phyloP scores from a whole-genome alignment of 176 grass and related monocot species.

The Aegilops bicornis region DNA sequence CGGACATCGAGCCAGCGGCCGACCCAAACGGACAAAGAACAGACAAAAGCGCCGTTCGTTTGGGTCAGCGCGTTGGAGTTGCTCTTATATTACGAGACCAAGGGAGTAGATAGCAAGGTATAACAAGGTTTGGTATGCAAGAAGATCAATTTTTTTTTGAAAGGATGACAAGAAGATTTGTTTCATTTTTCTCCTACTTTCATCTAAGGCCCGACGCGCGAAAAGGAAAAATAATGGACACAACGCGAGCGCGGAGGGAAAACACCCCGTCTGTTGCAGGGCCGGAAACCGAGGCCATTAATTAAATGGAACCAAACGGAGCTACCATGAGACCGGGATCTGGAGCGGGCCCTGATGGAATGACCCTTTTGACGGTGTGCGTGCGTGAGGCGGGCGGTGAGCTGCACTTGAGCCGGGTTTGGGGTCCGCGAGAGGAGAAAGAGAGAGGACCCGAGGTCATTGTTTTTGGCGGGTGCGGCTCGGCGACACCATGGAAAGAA shows the following conservation, averaged over 20 bases:
- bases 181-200: no score
- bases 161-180: no score
- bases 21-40: no score
- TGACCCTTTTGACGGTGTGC: background rate
- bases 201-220: no score
- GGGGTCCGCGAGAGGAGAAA: slow-evolving; percentile 41
- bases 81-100: no score
- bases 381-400: background rate
- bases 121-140: no score
- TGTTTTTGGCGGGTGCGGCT: slow-evolving; percentile 40
- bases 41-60: no score
- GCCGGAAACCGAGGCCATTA: background rate
- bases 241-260: background rate
- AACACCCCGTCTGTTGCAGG: background rate
- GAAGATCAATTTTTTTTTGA: no score
- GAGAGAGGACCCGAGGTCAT: background rate
- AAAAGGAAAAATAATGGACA: no score
- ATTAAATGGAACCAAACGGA: background rate
- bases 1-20: no score
- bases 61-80: no score
- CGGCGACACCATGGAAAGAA: background rate
- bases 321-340: background rate
- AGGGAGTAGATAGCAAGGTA: no score
- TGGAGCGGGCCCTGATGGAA: background rate
- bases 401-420: slow-evolving; percentile 22